A percentile compares a stretch with the other conserved stretches of the same genome.
Conservation (phyloP, 2,329 filamentous ascomycete genomes). For the Xylariaceae sp. region DNA sequence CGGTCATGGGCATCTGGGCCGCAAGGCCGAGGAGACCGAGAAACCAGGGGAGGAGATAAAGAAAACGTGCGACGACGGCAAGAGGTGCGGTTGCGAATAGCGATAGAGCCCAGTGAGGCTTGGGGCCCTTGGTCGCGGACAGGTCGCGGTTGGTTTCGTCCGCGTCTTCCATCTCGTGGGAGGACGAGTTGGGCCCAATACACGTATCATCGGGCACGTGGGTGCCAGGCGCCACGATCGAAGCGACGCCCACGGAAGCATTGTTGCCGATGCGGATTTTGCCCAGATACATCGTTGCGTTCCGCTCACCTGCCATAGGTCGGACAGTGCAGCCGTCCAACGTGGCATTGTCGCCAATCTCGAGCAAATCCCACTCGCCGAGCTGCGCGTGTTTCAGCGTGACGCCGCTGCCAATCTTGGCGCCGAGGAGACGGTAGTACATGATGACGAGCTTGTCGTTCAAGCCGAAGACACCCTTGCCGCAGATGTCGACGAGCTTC, state of each 20-base stretch:
- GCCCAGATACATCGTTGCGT: constrained; percentile 54
- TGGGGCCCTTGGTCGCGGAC: constrained; percentile 31
- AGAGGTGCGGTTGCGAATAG: constrained; percentile 40
- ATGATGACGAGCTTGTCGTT: constrained; percentile 35
- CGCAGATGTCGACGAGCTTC: constrained; percentile 46
- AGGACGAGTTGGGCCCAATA: constrained; percentile 54
- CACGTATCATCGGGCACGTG: constrained; percentile 43
- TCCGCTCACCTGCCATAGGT: constrained; percentile 52
- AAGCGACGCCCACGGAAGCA: constrained; percentile 42
- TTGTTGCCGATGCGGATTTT: constrained; percentile 45
- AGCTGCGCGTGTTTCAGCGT: constrained; percentile 39
- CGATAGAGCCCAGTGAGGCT: constrained; percentile 41
- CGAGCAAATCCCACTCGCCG: constrained; percentile 55
- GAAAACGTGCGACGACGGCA: constrained; percentile 32
- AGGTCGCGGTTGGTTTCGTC: constrained; percentile 44
- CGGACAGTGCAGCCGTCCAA: constrained; percentile 45
- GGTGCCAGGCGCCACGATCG: constrained; percentile 47
- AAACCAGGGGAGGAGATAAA: constrained; percentile 43
- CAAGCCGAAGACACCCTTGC: constrained; percentile 40
- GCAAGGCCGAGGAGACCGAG: constrained; percentile 42
- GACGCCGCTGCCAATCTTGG: constrained; percentile 48
- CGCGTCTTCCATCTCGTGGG: constrained; percentile 48
- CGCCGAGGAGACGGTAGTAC: constrained; percentile 50
- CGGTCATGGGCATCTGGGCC: constrained; percentile 29
- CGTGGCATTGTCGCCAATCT: constrained; percentile 45